Evolutionary conservation across 495 filamentous ascomycete genomes (phyloP).

Genomic region (Penicillium coprophilum): DNA sequence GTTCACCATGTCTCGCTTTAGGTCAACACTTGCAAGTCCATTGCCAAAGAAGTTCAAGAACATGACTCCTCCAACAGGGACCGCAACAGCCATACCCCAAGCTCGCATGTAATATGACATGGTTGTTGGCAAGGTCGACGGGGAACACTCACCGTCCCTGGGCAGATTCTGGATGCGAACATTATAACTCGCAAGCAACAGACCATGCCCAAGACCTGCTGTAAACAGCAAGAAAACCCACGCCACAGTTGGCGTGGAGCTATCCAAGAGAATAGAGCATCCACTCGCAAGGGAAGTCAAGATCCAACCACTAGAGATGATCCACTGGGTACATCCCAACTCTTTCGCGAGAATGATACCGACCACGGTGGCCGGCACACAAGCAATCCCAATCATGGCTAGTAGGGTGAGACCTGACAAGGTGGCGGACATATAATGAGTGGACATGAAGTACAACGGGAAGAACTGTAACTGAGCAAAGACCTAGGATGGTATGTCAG

Average conservation of each 20-base stretch:
- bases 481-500: conserved; percentile 24
- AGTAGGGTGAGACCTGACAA: conserved; percentile 60
- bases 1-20: conserved; percentile 19
- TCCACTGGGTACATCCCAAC: conserved; percentile 49
- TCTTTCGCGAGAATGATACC: conserved; percentile 49
- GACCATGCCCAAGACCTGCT: conserved; percentile 55
- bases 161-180: conserved; percentile 44
- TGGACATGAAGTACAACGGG: conserved; percentile 63
- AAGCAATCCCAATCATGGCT: conserved; percentile 40
- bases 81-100: conserved; percentile 62
- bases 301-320: conserved; percentile 56
- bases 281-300: conserved; percentile 48
- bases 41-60: conserved; percentile 51
- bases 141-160: conserved; percentile 10
- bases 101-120: conserved; percentile 61
- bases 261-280: conserved; percentile 51
- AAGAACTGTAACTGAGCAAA: conserved; percentile 58
- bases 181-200: conserved; percentile 52
- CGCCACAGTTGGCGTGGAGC: conserved; percentile 40
- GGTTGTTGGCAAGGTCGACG: conserved; percentile 30
- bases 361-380: conserved; percentile 47
- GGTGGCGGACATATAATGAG: conserved; percentile 54
- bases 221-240: conserved; percentile 56
- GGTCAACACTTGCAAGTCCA: conserved; percentile 16
- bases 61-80: conserved; percentile 59